Base-by-base conservation (phyloP, 2,329 filamentous ascomycete species). In the Elsinoe batatas region DNA sequence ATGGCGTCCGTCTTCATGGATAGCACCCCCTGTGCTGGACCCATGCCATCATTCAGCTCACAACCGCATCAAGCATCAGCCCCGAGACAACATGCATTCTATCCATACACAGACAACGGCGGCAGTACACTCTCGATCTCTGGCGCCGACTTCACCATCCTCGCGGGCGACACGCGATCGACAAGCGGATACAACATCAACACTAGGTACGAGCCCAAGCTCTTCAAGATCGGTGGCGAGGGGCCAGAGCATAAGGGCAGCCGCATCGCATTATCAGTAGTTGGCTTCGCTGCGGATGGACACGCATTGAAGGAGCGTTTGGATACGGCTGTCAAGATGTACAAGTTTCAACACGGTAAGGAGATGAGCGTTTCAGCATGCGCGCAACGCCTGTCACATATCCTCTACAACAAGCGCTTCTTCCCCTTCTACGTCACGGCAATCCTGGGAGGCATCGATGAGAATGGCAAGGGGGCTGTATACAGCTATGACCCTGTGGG, bases 181-280 rank as follows among this genome's bases (percentile, higher is more conserved):
- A 95, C 91, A 56, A 87, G 88, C 61, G 93, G 94, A 69, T 98
- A 95, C 83, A 96, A 87, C 79, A 98, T 98, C 84, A 96, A 98
- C 82, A 91, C 91, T 58, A 87, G 93, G 66, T 91, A 88, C 77
- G 82, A 85, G 58, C 93, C 93, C 57, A 98, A 98, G 75, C 87
- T 98, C 60, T 98, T 95, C 82, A 90, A 88, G 74, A 94, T 98
- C 64, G 93, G 94, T 58, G 93, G 91, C 54, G 88, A 91, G 58
- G 91, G 87, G 40, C 82, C 89, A 53, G 85, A 88, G 56, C 88
- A 94, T 70, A 82, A 87, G 59, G 88, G 91, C 64, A 87, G 89
- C 53, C 87, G 83, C 55, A 87, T 98, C 65, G 82, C 97, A 13
- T 80, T 98, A 49, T 94, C 91, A 1, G 91, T 98, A 0, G 91